Percentiles rank a stretch among this genome's conserved stretches.
Evolutionary conservation across 2,329 filamentous ascomycete species (phyloP).

Genomic region (Fusarium pseudograminearum): DNA sequence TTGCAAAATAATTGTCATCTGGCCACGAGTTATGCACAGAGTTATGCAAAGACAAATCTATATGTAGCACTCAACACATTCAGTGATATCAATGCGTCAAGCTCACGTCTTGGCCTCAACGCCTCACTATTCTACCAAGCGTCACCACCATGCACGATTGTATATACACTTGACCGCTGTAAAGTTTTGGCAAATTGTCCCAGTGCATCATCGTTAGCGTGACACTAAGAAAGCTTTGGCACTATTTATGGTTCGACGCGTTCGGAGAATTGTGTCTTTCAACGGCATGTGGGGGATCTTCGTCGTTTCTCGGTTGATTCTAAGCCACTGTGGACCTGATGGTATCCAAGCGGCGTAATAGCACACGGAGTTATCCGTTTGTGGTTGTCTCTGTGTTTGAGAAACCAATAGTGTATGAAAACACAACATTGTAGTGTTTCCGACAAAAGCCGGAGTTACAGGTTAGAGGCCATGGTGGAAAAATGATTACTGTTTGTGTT

Average conservation of each 20-base stretch:
- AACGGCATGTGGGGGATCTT: neutral
- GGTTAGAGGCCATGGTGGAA: neutral
- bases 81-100: too few species aligned
- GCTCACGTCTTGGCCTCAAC: too few species aligned
- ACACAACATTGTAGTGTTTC: neutral
- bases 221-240: neutral
- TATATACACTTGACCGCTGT: too few species aligned
- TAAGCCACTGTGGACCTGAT: neutral
- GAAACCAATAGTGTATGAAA: neutral
- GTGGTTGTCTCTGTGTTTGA: neutral
- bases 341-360: neutral
- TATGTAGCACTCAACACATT: too few species aligned
- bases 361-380: neutral
- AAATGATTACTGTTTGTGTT: neutral
- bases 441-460: neutral
- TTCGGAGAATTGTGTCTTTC: neutral
- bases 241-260: neutral
- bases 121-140: too few species aligned
- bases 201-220: neutral
- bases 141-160: too few species aligned
- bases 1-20: accelerated
- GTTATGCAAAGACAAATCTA: too few species aligned
- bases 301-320: neutral
- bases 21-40: too few species aligned
- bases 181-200: too few species aligned